These are phyloP conservation scores for Neurospora sp. DNA, from an alignment of 495 filamentous ascomycete genomes.

Conservation along the genomic window DNA sequence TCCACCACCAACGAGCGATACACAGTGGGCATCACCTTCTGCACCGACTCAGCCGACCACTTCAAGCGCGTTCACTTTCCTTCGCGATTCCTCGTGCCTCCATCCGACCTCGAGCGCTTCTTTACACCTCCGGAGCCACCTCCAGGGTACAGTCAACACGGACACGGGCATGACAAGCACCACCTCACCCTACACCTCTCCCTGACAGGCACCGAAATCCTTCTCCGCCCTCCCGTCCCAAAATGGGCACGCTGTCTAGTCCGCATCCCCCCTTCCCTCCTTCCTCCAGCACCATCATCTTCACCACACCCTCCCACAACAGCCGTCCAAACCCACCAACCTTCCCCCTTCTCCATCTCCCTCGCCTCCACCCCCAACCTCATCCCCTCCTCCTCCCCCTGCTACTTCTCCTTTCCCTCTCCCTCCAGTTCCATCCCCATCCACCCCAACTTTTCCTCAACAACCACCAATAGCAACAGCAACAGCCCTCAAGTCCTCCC, in stretches of 20 bases:
- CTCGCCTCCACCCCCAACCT: neutral
- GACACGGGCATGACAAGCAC: neutral
- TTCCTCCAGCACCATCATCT: neutral
- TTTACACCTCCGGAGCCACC: neutral
- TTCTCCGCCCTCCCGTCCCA: conserved; percentile 1
- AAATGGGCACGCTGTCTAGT: conserved; percentile 4
- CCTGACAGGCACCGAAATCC: conserved; percentile 3
- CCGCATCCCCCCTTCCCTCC: neutral
- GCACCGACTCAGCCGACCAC: neutral
- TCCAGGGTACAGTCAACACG: neutral
- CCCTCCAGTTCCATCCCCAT: neutral
- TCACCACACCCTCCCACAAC: neutral
- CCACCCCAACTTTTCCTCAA: neutral
- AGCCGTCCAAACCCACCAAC: neutral
- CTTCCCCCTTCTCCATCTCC: neutral
- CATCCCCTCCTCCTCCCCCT: neutral
- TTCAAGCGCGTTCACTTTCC: conserved; percentile 7
- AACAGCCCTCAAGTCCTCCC: neutral
- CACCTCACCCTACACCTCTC: neutral
- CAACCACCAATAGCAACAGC: neutral
- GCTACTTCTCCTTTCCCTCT: neutral
- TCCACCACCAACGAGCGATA: neutral
- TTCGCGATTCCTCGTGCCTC: conserved; percentile 2
- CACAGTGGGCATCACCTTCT: conserved; percentile 8
- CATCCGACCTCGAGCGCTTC: neutral